Percentiles rank a stretch among this genome's conserved stretches.
Evolutionary conservation across 202 grass and related monocot genomes (phyloP).

Genomic region (Panicum hallii): DNA sequence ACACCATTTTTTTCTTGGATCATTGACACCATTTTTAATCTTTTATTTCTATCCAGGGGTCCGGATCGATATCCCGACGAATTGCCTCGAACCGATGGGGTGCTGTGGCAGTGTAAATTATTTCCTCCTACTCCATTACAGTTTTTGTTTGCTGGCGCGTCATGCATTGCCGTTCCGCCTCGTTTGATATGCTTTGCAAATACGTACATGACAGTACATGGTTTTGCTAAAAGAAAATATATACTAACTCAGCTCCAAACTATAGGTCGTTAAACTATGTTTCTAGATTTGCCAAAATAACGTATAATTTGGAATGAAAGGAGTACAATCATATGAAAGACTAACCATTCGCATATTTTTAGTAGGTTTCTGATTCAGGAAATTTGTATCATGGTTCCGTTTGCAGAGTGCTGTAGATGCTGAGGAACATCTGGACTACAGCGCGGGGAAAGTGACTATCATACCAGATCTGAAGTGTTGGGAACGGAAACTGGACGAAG

Average conservation of each 20-base stretch:
- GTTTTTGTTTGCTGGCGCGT: not conserved
- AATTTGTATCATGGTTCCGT: not conserved
- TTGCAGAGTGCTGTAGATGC: constrained; percentile 51
- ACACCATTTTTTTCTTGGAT: not conserved
- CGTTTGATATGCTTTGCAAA: not conserved
- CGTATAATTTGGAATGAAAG: no score
- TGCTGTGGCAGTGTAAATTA: constrained; percentile 60
- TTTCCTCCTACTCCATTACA: constrained; percentile 15
- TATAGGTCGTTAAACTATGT: no score
- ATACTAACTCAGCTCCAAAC: no score
- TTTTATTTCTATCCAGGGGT: constrained; percentile 3
- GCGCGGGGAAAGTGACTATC: constrained; percentile 54
- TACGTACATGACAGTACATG: no score
- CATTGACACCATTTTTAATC: constrained; percentile 1
- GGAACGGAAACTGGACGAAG: constrained; percentile 56
- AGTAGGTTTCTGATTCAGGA: not conserved
- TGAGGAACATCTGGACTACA: constrained; percentile 59
- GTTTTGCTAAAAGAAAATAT: not conserved
- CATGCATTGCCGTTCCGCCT: not conserved
- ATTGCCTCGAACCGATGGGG: constrained; percentile 52
- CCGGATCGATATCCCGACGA: constrained; percentile 16
- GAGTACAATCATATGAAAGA: not conserved
- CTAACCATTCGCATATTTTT: not conserved
- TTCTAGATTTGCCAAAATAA: no score
- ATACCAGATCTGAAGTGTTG: constrained; percentile 44